phyloP scores from a whole-genome alignment of 805 yeast genomes.

The Pichia nakasei region DNA sequence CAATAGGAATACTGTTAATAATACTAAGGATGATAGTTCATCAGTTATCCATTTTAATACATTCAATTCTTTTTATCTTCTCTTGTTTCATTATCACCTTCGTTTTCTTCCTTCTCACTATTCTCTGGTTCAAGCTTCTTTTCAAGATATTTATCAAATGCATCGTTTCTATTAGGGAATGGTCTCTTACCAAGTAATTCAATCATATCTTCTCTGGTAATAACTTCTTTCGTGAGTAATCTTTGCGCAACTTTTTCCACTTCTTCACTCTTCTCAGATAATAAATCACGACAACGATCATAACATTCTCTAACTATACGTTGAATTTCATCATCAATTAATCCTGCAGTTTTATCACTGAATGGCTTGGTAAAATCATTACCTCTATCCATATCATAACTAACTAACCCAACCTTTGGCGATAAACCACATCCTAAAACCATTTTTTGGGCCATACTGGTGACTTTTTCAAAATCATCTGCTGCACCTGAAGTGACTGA shows the following conservation, averaged over 20 bases:
- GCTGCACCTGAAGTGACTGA: constrained; percentile 88
- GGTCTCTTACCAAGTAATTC: constrained; percentile 70
- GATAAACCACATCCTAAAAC: constrained; percentile 86
- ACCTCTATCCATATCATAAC: constrained; percentile 42
- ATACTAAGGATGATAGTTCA: no score
- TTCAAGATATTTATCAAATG: constrained; percentile 81
- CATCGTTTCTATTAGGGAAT: constrained; percentile 71
- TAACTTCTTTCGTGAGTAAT: constrained; percentile 62
- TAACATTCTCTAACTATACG: constrained; percentile 60
- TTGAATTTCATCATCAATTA: constrained; percentile 63
- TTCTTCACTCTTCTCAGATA: constrained; percentile 47
- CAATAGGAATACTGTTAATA: no score
- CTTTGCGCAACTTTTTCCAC: constrained; percentile 70
- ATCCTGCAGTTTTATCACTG: constrained; percentile 60
- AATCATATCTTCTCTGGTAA: constrained; percentile 75
- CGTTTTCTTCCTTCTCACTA: neutral
- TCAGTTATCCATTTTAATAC: no score
- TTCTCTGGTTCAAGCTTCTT: constrained; percentile 11
- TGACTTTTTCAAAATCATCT: constrained; percentile 88
- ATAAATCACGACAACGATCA: constrained; percentile 45
- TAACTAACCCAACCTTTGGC: constrained; percentile 56
- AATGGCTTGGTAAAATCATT: constrained; percentile 51
- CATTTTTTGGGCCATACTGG: constrained; percentile 84
- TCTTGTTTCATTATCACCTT: neutral
- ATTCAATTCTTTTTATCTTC: constrained; percentile 1